Percentiles rank a stretch among this genome's conserved stretches.
These are phyloP conservation scores for Populus davidiana DNA, from an alignment of 345 rosid species.

Conservation along the genomic window DNA sequence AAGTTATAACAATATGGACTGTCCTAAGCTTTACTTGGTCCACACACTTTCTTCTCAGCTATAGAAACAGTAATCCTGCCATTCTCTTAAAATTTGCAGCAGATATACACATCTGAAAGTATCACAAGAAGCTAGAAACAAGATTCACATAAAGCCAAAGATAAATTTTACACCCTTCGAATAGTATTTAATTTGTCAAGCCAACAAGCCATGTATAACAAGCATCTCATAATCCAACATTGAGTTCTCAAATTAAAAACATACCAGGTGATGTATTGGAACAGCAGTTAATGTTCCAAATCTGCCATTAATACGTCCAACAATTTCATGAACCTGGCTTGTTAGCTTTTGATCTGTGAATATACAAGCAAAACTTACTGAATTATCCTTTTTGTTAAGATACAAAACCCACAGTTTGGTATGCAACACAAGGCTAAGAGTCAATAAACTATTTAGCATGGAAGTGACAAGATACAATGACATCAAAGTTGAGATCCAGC, in stretches of 20 bases:
- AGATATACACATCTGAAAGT: background rate
- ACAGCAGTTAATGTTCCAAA: constrained; percentile 93
- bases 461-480: background rate
- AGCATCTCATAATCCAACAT: background rate
- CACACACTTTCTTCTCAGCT: too few species aligned
- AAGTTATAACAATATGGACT: too few species aligned
- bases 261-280: constrained; percentile 96
- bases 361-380: background rate
- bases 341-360: constrained; percentile 92
- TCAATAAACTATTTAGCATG: background rate
- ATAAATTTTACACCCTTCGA: background rate
- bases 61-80: too few species aligned
- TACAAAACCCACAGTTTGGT: background rate
- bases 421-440: constrained; percentile 4
- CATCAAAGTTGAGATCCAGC: background rate
- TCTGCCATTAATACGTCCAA: constrained; percentile 98
- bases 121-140: background rate
- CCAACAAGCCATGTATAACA: background rate
- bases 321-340: constrained; percentile 99
- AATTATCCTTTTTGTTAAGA: background rate
- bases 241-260: constrained; percentile 23
- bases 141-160: background rate
- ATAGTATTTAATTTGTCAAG: background rate
- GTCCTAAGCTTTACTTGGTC: too few species aligned
- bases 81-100: background rate